Conservation (phyloP, 2,329 filamentous ascomycete genomes). For the Aureobasidium sp. region DNA sequence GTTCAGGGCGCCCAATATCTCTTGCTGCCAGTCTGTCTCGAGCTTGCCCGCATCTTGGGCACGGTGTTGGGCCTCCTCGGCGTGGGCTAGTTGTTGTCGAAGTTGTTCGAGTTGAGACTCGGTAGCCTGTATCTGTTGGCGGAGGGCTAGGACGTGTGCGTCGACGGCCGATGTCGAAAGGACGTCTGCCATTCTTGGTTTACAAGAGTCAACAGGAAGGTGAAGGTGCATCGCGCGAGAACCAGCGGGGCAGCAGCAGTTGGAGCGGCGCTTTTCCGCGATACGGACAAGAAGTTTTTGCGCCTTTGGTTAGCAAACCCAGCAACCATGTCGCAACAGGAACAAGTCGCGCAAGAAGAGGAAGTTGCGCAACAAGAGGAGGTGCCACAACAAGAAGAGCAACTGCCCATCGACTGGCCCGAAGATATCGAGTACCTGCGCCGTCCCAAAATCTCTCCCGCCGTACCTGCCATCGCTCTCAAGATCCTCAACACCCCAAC, state of each 20-base stretch:
- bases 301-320: background rate
- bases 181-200: slow-evolving; percentile 17
- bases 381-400: background rate
- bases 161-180: slow-evolving; percentile 20
- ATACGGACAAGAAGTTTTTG: background rate
- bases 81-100: slow-evolving; percentile 36
- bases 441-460: slow-evolving; percentile 27
- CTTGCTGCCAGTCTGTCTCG: slow-evolving; percentile 35
- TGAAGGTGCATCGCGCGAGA: background rate
- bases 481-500: slow-evolving; percentile 24
- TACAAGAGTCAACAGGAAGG: background rate
- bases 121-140: slow-evolving; percentile 36
- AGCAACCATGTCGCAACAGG: slow-evolving; percentile 4
- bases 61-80: slow-evolving; percentile 31
- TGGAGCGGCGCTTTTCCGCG: slow-evolving; percentile 1
- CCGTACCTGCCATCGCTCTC: slow-evolving; percentile 22
- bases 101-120: slow-evolving; percentile 36
- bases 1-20: slow-evolving; percentile 31
- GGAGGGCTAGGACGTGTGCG: slow-evolving; percentile 32
- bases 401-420: slow-evolving; percentile 25
- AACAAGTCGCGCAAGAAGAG: background rate
- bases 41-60: slow-evolving; percentile 15
- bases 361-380: background rate
- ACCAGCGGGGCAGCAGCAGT: background rate
- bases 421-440: slow-evolving; percentile 25